Percentiles rank a stretch among this genome's conserved stretches.
These are phyloP conservation scores for Grigorovia humatica DNA, from an alignment of 805 yeast genomes.

Conservation along the genomic window DNA sequence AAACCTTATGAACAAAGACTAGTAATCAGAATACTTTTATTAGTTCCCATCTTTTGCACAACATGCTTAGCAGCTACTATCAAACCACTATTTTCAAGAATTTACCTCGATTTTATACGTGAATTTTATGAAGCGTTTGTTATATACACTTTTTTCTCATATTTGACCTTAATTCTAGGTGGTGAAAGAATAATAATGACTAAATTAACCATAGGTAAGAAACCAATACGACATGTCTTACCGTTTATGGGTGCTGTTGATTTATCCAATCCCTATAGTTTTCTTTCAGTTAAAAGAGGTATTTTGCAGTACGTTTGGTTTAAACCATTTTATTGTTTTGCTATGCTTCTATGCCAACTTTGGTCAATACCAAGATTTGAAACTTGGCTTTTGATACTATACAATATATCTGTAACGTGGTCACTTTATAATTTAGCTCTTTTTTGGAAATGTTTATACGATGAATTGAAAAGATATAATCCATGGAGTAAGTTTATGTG, in stretches of 20 bases:
- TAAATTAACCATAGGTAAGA: constrained; percentile 48
- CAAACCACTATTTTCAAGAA: constrained; percentile 35
- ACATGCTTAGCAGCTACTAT: constrained; percentile 52
- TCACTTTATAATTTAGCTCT: constrained; percentile 79
- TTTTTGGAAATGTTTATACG: constrained; percentile 85
- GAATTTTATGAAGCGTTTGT: constrained; percentile 96
- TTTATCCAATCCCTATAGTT: constrained; percentile 76
- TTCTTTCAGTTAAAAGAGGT: constrained; percentile 69
- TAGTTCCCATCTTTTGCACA: constrained; percentile 72
- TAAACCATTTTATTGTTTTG: constrained; percentile 68
- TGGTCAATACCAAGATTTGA: constrained; percentile 40
- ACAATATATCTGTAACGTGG: constrained; percentile 70
- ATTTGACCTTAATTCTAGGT: constrained; percentile 74
- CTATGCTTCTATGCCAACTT: constrained; percentile 36
- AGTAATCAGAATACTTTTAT: constrained; percentile 67
- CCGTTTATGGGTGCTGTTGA: constrained; percentile 45
- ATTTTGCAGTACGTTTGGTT: constrained; percentile 92
- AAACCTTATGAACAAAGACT: constrained; percentile 83
- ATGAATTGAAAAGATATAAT: constrained; percentile 63
- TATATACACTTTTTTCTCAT: constrained; percentile 81
- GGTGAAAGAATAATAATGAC: constrained; percentile 80
- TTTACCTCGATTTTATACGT: constrained; percentile 57
- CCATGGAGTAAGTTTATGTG: constrained; percentile 92
- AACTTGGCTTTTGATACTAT: constrained; percentile 51
- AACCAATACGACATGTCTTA: constrained; percentile 59